These are phyloP conservation scores for Sugiyamaella chiloensis DNA, from an alignment of 805 yeast species.

Conservation along the genomic window DNA sequence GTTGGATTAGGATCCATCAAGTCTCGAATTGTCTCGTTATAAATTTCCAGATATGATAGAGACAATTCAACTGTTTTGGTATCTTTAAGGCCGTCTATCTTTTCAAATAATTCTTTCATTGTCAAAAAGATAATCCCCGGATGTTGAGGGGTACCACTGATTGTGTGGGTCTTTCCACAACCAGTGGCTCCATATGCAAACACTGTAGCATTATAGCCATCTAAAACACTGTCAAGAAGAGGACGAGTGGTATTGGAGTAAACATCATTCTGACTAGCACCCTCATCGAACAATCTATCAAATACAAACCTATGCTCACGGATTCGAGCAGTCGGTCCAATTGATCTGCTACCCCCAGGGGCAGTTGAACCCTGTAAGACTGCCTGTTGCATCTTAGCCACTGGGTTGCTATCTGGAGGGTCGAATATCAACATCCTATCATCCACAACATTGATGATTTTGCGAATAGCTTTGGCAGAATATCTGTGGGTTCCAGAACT, in stretches of 20 bases:
- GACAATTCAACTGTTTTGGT: conserved; percentile 57
- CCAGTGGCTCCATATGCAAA: conserved; percentile 97
- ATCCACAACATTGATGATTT: conserved; percentile 75
- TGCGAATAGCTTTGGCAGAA: conserved; percentile 49
- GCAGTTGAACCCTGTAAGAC: conserved; percentile 32
- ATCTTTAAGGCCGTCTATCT: conserved; percentile 55
- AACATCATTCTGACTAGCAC: conserved; percentile 62
- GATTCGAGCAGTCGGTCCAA: conserved; percentile 36
- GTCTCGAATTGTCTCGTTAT: conserved; percentile 86
- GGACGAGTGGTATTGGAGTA: conserved; percentile 67
- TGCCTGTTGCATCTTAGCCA: conserved; percentile 46
- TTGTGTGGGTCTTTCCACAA: conserved; percentile 94
- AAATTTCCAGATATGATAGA: conserved; percentile 73
- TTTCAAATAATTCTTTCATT: conserved; percentile 66
- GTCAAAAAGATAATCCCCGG: conserved; percentile 83
- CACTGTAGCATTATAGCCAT: conserved; percentile 63
- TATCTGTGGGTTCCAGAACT: conserved; percentile 14
- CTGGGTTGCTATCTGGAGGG: conserved; percentile 71
- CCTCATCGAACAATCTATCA: conserved; percentile 71
- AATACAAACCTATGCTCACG: conserved; percentile 79
- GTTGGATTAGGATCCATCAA: conserved; percentile 55
- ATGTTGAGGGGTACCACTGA: conserved; percentile 64
- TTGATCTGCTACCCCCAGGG: conserved; percentile 32
- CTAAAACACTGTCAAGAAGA: conserved; percentile 66
- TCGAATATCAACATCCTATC: conserved; percentile 84